A percentile compares a stretch with the other conserved stretches of the same genome.
Evolutionary conservation across 2,329 filamentous ascomycete genomes (phyloP).

Genomic region (Aspergillus fumigatus): DNA sequence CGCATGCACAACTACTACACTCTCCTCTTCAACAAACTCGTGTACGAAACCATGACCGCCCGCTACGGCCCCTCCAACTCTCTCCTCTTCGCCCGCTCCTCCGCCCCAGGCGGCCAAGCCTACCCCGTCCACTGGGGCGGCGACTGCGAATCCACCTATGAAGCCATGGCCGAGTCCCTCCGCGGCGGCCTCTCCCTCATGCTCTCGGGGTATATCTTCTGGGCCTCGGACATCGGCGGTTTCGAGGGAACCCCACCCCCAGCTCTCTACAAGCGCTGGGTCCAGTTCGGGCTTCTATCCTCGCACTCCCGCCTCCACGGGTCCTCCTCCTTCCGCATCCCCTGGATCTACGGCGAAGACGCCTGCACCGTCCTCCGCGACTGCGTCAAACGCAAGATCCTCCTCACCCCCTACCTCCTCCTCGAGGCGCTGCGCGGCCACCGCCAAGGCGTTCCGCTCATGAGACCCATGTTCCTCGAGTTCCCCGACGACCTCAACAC

Average conservation of each 20-base stretch:
- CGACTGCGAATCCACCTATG: conserved; percentile 69
- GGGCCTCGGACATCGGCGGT: conserved; percentile 67
- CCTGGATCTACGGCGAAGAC: conserved; percentile 66
- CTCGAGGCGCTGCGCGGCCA: conserved; percentile 49
- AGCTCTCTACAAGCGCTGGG: conserved; percentile 73
- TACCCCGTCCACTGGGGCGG: conserved; percentile 71
- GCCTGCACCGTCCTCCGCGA: conserved; percentile 54
- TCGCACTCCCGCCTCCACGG: conserved; percentile 68
- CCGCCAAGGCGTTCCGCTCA: conserved; percentile 55
- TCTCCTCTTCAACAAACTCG: conserved; percentile 66
- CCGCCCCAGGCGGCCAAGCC: conserved; percentile 63
- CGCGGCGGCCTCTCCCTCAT: conserved; percentile 62
- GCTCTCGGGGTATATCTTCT: conserved; percentile 62
- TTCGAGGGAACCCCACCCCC: conserved; percentile 65
- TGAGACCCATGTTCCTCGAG: conserved; percentile 64
- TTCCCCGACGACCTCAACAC: conserved; percentile 66
- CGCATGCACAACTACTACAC: conserved; percentile 76
- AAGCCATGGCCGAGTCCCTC: conserved; percentile 67
- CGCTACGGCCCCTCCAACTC: conserved; percentile 49
- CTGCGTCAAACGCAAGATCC: conserved; percentile 51
- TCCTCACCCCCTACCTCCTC: conserved; percentile 56
- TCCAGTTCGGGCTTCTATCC: conserved; percentile 68
- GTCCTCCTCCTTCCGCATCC: conserved; percentile 66
- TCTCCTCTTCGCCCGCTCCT: conserved; percentile 64
- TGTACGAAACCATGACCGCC: conserved; percentile 61